A percentile compares a stretch with the other conserved stretches of the same genome.
Conservation (phyloP, 441 rosid genomes). For the Croton laevigatus region DNA sequence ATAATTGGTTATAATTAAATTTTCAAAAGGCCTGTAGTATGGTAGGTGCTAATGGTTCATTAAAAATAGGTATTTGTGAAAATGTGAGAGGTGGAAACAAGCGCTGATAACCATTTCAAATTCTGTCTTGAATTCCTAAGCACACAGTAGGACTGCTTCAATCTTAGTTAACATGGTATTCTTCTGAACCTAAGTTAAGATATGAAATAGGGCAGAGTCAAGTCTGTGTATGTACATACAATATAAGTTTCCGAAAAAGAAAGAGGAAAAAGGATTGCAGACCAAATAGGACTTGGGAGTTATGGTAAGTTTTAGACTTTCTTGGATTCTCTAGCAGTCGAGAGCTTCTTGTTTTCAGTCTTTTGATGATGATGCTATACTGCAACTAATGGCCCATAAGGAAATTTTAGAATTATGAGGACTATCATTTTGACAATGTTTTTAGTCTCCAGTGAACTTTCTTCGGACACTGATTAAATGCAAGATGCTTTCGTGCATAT, state of each 20-base stretch:
- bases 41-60: too few relatives aligned
- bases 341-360: conserved; percentile 3
- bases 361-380: not conserved
- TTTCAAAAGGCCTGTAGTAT: not conserved
- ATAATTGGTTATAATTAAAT: too few relatives aligned
- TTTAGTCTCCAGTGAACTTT: too few relatives aligned
- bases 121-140: not conserved
- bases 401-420: conserved; percentile 7
- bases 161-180: not conserved
- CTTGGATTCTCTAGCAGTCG: not conserved
- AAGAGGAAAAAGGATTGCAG: not conserved
- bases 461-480: too few relatives aligned
- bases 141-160: not conserved
- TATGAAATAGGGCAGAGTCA: not conserved
- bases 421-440: too few relatives aligned
- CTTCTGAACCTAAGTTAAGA: not conserved
- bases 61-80: not conserved
- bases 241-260: not conserved
- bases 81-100: not conserved
- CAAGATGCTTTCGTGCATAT: too few relatives aligned
- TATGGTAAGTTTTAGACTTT: conserved; percentile 59
- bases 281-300: not conserved
- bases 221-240: not conserved
- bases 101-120: not conserved
- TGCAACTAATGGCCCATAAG: not conserved